Evolutionary conservation across 805 yeast species (phyloP).

Genomic region (Sugiyamaella smithiae): DNA sequence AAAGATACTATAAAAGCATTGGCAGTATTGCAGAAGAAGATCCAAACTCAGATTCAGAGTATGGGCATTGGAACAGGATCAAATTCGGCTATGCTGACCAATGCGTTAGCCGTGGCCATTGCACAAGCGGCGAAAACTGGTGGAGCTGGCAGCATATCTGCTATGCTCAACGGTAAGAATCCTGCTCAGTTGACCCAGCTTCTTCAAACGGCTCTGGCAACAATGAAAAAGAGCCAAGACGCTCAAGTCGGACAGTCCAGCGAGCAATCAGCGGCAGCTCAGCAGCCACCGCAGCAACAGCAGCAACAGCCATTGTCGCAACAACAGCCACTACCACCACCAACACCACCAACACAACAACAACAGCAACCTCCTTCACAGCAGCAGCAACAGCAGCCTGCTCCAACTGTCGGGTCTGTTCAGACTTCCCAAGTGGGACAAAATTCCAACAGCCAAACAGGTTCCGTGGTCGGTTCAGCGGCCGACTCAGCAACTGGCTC

Average conservation of each 20-base stretch:
- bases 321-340: conserved; percentile 4
- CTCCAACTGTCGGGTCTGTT: conserved; percentile 7
- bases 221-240: conserved; percentile 15
- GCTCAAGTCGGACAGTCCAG: conserved; percentile 4
- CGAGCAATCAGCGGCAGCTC: neutral
- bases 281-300: neutral
- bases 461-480: too few relatives aligned
- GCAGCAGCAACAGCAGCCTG: conserved; percentile 14
- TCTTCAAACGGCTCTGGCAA: conserved; percentile 22
- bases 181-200: conserved; percentile 27
- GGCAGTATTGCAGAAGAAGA: conserved; percentile 80
- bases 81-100: conserved; percentile 80
- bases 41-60: conserved; percentile 75
- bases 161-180: conserved; percentile 24
- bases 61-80: conserved; percentile 75
- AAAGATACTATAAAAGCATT: conserved; percentile 70
- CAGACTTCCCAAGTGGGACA: neutral
- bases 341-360: conserved; percentile 11
- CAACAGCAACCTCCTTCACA: conserved; percentile 11
- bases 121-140: conserved; percentile 77
- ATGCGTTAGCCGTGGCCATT: conserved; percentile 89
- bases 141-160: conserved; percentile 25
- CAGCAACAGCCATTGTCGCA: neutral
- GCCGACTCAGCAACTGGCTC: too few relatives aligned
- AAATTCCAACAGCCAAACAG: too few relatives aligned